A percentile compares a stretch with the other conserved stretches of the same genome.
Conservation (phyloP, 2,329 filamentous ascomycete species). For the Phaeoacremonium minimum region DNA sequence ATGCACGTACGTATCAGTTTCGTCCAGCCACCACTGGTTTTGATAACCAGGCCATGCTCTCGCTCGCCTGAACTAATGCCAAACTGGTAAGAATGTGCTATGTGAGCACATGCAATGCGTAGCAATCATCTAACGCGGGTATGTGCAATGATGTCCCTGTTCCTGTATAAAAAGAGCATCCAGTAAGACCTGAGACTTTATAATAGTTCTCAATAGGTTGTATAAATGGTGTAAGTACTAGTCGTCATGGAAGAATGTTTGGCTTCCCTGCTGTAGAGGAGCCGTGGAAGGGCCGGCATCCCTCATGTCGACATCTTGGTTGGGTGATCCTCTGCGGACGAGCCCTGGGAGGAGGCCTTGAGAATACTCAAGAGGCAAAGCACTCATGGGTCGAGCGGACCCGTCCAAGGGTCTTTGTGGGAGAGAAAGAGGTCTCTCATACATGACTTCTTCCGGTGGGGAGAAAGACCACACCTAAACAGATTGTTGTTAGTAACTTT, state of each 20-base stretch:
- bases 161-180: too few relatives aligned
- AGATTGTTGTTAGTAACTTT: constrained; percentile 19
- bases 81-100: too few relatives aligned
- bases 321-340: constrained; percentile 25
- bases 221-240: too few relatives aligned
- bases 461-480: constrained; percentile 89
- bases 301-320: constrained; percentile 50
- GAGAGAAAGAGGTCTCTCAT: constrained; percentile 47
- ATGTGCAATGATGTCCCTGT: too few relatives aligned
- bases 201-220: too few relatives aligned
- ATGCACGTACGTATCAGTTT: too few relatives aligned
- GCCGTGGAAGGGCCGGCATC: constrained; percentile 53
- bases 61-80: too few relatives aligned
- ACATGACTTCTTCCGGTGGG: constrained; percentile 67
- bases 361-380: constrained; percentile 40
- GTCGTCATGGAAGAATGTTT: constrained; percentile 46
- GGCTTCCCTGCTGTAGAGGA: constrained; percentile 40
- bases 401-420: constrained; percentile 42
- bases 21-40: too few relatives aligned
- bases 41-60: too few relatives aligned
- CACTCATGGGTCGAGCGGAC: constrained; percentile 44
- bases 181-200: too few relatives aligned
- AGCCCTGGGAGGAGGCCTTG: constrained; percentile 21
- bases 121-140: too few relatives aligned
- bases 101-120: too few relatives aligned